These are phyloP conservation scores for Passalora sequoiae DNA, from an alignment of 2,329 filamentous ascomycete genomes.

Conservation along the genomic window DNA sequence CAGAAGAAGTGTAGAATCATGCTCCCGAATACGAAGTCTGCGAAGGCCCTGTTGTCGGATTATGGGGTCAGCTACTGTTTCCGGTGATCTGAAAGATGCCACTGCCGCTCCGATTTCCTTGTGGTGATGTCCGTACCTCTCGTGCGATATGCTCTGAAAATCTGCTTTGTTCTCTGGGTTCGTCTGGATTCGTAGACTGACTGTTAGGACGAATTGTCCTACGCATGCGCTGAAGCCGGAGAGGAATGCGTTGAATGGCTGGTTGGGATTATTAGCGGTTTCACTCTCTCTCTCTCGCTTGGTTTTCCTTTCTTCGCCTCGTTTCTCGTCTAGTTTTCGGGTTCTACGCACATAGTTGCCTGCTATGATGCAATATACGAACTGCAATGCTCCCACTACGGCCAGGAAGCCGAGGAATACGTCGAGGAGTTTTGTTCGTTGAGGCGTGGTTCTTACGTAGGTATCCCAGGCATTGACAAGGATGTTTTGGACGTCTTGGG, in stretches of 20 bases:
- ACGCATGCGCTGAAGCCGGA: constrained; percentile 92
- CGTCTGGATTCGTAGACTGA: constrained; percentile 85
- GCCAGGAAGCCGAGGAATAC: constrained; percentile 85
- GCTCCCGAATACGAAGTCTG: constrained; percentile 92
- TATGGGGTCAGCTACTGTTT: neutral
- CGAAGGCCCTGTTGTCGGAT: constrained; percentile 66
- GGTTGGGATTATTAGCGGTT: neutral
- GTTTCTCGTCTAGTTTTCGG: too few species aligned
- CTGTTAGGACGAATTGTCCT: constrained; percentile 94
- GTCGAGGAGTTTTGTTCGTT: constrained; percentile 88
- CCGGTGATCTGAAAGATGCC: too few species aligned
- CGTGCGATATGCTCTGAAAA: constrained; percentile 70
- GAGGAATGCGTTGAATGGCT: constrained; percentile 99
- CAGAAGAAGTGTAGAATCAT: constrained; percentile 97
- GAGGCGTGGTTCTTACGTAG: constrained; percentile 76
- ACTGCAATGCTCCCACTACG: constrained; percentile 81
- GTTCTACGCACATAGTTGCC: constrained; percentile 95
- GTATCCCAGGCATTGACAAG: constrained; percentile 65
- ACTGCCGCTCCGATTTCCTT: too few species aligned
- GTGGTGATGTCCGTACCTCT: constrained; percentile 54
- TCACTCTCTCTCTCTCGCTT: neutral
- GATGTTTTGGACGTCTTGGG: constrained; percentile 52
- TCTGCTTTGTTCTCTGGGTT: constrained; percentile 74
- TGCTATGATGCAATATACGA: constrained; percentile 82
- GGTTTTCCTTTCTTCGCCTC: constrained; percentile 5